Base-by-base conservation (phyloP, 345 rosid species). In the Dimocarpus longan region DNA sequence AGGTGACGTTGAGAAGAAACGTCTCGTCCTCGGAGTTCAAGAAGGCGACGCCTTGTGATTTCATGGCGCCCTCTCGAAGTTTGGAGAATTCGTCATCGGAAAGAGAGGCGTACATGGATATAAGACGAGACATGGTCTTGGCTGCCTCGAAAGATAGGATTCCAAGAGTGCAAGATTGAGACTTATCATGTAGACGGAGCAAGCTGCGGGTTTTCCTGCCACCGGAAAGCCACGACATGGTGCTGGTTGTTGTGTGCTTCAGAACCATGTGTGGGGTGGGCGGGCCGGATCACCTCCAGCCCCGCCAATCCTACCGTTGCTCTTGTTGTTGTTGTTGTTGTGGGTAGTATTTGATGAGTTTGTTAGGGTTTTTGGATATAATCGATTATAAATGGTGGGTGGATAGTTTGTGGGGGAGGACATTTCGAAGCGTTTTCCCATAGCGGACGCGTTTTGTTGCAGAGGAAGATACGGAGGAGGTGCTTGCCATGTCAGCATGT, bases 71-170 rank as follows among this genome's bases (percentile, higher is more conserved):
- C 2, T 37, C 40, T 3, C 82, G 86, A 21, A 87, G 86, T n/a
- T 70, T 68, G 56, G 7, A 7, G 80, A 88, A 74, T 40, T 83
- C 86, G 0, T 82, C 76, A 2, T 84, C 85, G 3, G 84, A 74
- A 70, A 87, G 81, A 50, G 86, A 87, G 21, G 10, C 65, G 82
- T 85, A 79, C 16, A 90, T 85, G 28, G 73, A 59, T 8, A 87
- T 26, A 54, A 90, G 87, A 64, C 86, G 91, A 18, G 81, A 81
- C 87, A 90, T 85, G 67, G 87, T 72, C 68, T 78, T 88, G 66
- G 93, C 89, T 2, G 88, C 72, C 19, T 90, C 90, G 70, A 88
- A 87, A 9, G 88, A 81, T 42, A 90, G 86, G 78, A 88, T 88
- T 12, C 81, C 84, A 24, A 90, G 89, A 70, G 50, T 48, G 4